Percentiles rank a stretch among this genome's conserved stretches.
Conservation (phyloP, 2,329 filamentous ascomycete genomes). For the Phoma sp. region DNA sequence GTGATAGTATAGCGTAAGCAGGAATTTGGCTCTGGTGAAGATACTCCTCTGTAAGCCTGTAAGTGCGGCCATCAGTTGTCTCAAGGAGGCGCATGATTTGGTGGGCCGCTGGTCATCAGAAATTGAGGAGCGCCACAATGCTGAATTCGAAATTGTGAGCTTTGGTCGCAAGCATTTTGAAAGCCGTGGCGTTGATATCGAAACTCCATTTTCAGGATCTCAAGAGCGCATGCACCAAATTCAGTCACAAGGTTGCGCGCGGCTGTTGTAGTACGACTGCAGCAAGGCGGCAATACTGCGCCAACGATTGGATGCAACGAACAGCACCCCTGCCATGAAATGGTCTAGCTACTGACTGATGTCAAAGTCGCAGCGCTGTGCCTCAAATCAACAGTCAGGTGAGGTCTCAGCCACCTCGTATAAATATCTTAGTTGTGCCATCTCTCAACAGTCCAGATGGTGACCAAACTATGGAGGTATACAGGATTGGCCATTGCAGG, state of each 20-base stretch:
- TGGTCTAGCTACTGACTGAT: neutral
- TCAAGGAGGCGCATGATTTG: slow-evolving; percentile 19
- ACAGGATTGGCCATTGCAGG: too few species aligned
- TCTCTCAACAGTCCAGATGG: too few species aligned
- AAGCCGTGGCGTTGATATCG: too few species aligned
- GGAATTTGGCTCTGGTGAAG: neutral
- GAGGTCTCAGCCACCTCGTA: too few species aligned
- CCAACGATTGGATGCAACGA: slow-evolving; percentile 4
- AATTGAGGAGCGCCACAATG: neutral
- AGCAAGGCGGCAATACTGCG: slow-evolving; percentile 7
- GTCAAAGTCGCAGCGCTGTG: neutral
- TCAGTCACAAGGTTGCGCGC: neutral
- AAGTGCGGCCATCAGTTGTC: slow-evolving; percentile 8
- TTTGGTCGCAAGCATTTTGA: neutral
- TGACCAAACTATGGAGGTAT: too few species aligned
- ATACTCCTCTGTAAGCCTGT: slow-evolving; percentile 13
- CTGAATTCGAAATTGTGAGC: neutral
- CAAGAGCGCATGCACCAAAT: too few species aligned
- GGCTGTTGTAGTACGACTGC: neutral
- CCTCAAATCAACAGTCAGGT: neutral
- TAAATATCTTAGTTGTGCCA: too few species aligned
- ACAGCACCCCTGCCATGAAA: neutral
- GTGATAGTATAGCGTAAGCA: slow-evolving; percentile 24
- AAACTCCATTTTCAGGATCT: too few species aligned
- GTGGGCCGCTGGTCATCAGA: too few species aligned